phyloP scores from a whole-genome alignment of 2,329 filamentous ascomycete species.

The Hansfordia pulvinata region DNA sequence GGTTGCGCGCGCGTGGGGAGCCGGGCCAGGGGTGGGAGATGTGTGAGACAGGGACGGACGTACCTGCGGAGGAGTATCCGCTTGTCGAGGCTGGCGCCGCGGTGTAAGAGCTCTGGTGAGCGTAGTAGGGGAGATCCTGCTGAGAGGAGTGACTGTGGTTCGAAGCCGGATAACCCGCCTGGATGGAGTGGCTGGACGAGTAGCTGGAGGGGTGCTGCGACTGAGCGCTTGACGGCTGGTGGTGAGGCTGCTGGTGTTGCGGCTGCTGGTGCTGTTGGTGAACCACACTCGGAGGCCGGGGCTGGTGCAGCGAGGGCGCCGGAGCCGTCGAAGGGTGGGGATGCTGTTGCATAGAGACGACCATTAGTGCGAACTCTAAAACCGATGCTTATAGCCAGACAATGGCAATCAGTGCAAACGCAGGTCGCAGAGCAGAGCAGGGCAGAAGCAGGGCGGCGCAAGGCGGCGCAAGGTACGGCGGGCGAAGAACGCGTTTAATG shows the following conservation, averaged over 20 bases:
- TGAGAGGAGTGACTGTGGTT: conserved; percentile 45
- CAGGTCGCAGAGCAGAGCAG: conserved; percentile 18
- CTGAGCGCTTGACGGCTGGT: conserved; percentile 25
- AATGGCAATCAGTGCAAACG: conserved; percentile 24
- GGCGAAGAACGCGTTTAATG: conserved; percentile 35
- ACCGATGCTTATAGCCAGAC: conserved; percentile 13
- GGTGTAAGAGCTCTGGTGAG: conserved; percentile 72
- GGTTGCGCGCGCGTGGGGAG: neutral
- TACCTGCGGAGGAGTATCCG: conserved; percentile 80
- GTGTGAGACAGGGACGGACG: conserved; percentile 22
- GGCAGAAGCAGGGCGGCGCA: too few species aligned
- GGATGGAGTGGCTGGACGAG: conserved; percentile 49
- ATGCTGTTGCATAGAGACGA: conserved; percentile 60
- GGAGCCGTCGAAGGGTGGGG: conserved; percentile 62
- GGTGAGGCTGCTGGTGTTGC: conserved; percentile 39
- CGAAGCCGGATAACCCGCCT: conserved; percentile 55
- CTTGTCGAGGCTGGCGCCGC: conserved; percentile 67
- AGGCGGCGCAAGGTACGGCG: too few species aligned
- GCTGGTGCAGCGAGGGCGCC: conserved; percentile 53
- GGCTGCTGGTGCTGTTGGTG: conserved; percentile 62
- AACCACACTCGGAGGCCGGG: conserved; percentile 58
- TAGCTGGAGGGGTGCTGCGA: conserved; percentile 53
- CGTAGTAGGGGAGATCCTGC: conserved; percentile 64
- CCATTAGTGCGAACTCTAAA: conserved; percentile 34
- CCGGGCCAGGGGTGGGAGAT: neutral